Conservation (phyloP, 2,329 filamentous ascomycete species). For the Cytospora schulzeri region DNA sequence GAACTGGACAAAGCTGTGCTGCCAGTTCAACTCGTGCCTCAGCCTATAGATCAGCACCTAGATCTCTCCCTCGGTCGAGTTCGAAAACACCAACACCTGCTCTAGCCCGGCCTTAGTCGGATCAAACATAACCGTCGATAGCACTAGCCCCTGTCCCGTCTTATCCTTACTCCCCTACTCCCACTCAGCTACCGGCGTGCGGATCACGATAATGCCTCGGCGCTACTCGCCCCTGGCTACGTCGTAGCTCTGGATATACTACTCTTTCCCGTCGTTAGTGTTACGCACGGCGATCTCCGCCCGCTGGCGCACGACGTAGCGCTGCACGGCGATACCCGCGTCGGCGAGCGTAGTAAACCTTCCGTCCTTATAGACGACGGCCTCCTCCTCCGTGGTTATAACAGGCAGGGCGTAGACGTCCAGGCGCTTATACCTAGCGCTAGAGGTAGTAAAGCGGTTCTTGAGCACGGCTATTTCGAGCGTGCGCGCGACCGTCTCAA, state of each 20-base stretch:
- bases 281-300: constrained; percentile 16
- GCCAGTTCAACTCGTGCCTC: constrained; percentile 16
- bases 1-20: constrained; percentile 16
- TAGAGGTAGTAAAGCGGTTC: constrained; percentile 1
- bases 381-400: not conserved
- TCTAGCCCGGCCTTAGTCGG: not conserved
- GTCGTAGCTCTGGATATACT: constrained; percentile 19
- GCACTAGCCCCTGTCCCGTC: constrained; percentile 3
- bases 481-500: constrained; percentile 14
- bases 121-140: constrained; percentile 14
- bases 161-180: constrained; percentile 4
- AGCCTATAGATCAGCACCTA: not conserved
- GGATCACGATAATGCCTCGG: constrained; percentile 3
- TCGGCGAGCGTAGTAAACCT: constrained; percentile 5
- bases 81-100: constrained; percentile 1
- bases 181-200: constrained; percentile 13
- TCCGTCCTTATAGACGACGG: not conserved
- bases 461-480: constrained; percentile 17
- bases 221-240: constrained; percentile 4
- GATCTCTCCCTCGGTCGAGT: constrained; percentile 2
- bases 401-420: constrained; percentile 19
- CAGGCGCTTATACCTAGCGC: constrained; percentile 13
- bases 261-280: constrained; percentile 2
- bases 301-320: constrained; percentile 15
- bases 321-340: constrained; percentile 3